These are phyloP conservation scores for Hyaloscypha hepaticicola DNA, from an alignment of 495 filamentous ascomycete species.

Conservation along the genomic window DNA sequence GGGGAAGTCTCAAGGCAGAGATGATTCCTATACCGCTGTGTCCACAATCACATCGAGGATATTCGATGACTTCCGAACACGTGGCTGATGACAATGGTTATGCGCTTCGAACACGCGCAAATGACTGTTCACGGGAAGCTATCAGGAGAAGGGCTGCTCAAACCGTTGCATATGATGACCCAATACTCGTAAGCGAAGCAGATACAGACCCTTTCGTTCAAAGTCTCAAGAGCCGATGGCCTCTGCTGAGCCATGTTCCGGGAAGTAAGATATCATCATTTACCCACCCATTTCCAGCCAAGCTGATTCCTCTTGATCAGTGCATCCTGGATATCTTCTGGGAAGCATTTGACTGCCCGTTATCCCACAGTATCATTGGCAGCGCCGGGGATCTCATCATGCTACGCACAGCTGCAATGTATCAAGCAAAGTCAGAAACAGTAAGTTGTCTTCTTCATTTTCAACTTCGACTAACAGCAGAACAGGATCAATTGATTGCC, in stretches of 20 bases:
- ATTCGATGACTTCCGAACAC: neutral
- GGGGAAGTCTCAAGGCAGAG: slow-evolving; percentile 33
- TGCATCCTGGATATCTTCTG: slow-evolving; percentile 32
- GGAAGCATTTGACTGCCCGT: slow-evolving; percentile 24
- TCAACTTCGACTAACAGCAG: neutral
- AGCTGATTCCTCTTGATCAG: slow-evolving; percentile 21
- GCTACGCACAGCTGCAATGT: slow-evolving; percentile 36
- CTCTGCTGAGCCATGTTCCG: slow-evolving; percentile 24
- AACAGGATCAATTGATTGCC: slow-evolving; percentile 36
- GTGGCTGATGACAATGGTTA: neutral
- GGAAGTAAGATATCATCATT: slow-evolving; percentile 32
- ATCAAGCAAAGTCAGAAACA: slow-evolving; percentile 35
- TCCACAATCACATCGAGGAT: slow-evolving; percentile 3
- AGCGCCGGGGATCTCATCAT: slow-evolving; percentile 38
- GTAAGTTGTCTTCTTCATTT: slow-evolving; percentile 21
- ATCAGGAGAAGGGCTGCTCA: slow-evolving; percentile 31
- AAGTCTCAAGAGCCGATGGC: slow-evolving; percentile 32
- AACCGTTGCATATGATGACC: slow-evolving; percentile 31
- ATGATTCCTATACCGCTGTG: slow-evolving; percentile 33
- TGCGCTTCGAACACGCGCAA: neutral
- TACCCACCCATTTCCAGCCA: slow-evolving; percentile 30
- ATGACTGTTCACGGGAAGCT: slow-evolving; percentile 4
- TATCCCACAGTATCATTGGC: slow-evolving; percentile 40
- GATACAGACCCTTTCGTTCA: slow-evolving; percentile 31
- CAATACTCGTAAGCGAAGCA: slow-evolving; percentile 32